A percentile compares a stretch with the other conserved stretches of the same genome.
phyloP scores from a whole-genome alignment of 2,329 filamentous ascomycete species.

The Arthrobotrys iridis region DNA sequence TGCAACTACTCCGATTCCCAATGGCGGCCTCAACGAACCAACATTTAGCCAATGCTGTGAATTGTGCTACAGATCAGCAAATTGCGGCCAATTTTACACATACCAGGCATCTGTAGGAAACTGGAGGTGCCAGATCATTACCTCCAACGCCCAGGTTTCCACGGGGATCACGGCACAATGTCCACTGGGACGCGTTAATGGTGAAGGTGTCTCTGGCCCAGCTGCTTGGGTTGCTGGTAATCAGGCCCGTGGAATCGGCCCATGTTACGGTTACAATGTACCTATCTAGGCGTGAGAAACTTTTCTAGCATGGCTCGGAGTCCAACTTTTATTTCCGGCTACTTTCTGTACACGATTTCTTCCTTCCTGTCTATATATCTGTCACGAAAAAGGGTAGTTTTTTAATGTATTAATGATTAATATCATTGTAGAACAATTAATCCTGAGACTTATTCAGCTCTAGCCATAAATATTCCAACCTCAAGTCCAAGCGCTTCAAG shows the following conservation, averaged over 20 bases:
- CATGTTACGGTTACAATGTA: slow-evolving; percentile 21
- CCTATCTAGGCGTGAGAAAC: not conserved
- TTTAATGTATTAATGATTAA: no score
- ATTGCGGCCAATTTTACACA: slow-evolving; percentile 12
- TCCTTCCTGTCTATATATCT: no score
- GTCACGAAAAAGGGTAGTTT: no score
- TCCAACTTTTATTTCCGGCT: no score
- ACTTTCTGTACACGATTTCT: no score
- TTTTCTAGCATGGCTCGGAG: no score
- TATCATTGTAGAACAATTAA: no score
- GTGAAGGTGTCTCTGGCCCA: slow-evolving; percentile 10
- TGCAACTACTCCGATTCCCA: slow-evolving; percentile 7
- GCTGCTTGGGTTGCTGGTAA: not conserved
- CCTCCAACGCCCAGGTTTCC: not conserved
- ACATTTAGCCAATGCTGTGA: slow-evolving; percentile 30
- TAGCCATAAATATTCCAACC: no score
- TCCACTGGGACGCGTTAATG: slow-evolving; percentile 13
- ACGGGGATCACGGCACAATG: not conserved
- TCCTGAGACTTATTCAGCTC: no score
- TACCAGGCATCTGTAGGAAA: not conserved
- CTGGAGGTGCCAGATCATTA: slow-evolving; percentile 25
- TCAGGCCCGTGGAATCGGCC: slow-evolving; percentile 25
- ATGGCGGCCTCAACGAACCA: not conserved
- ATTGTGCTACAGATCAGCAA: not conserved
- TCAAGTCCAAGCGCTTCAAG: no score